These are phyloP conservation scores for Aureobasidium sp. DNA, from an alignment of 2,329 filamentous ascomycete genomes.

Conservation along the genomic window DNA sequence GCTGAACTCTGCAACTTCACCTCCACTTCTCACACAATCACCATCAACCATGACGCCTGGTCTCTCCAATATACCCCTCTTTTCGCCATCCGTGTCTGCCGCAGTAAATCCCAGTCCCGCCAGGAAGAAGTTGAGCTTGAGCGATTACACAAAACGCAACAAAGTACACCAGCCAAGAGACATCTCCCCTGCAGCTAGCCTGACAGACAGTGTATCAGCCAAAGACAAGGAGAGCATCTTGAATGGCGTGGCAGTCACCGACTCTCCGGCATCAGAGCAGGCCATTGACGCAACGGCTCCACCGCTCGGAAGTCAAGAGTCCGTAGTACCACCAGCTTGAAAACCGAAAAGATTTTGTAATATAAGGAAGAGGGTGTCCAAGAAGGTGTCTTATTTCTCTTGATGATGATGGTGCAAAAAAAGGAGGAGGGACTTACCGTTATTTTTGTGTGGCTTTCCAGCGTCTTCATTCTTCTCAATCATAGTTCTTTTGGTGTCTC, in stretches of 20 bases:
- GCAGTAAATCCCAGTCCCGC: slow-evolving; percentile 36
- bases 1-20: slow-evolving; percentile 18
- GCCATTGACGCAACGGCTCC: neutral
- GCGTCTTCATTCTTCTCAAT: slow-evolving; percentile 10
- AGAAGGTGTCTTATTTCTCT: neutral
- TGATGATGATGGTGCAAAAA: neutral
- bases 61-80: slow-evolving; percentile 19
- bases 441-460: slow-evolving; percentile 8
- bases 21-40: slow-evolving; percentile 20
- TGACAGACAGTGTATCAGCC: slow-evolving; percentile 9
- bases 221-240: slow-evolving; percentile 9
- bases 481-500: neutral
- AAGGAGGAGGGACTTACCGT: neutral
- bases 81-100: slow-evolving; percentile 34
- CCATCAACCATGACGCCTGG: slow-evolving; percentile 23
- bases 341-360: neutral
- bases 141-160: slow-evolving; percentile 42
- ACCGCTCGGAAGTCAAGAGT: neutral
- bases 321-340: slow-evolving; percentile 8
- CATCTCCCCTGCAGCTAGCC: slow-evolving; percentile 7
- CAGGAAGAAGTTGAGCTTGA: slow-evolving; percentile 46
- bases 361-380: neutral
- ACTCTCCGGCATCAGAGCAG: slow-evolving; percentile 3
- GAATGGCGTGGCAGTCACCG: slow-evolving; percentile 1
- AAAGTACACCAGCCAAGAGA: slow-evolving; percentile 25